Base-by-base conservation (phyloP, 352 stramenopile species). In the Pilasporangium apinafurcum region DNA sequence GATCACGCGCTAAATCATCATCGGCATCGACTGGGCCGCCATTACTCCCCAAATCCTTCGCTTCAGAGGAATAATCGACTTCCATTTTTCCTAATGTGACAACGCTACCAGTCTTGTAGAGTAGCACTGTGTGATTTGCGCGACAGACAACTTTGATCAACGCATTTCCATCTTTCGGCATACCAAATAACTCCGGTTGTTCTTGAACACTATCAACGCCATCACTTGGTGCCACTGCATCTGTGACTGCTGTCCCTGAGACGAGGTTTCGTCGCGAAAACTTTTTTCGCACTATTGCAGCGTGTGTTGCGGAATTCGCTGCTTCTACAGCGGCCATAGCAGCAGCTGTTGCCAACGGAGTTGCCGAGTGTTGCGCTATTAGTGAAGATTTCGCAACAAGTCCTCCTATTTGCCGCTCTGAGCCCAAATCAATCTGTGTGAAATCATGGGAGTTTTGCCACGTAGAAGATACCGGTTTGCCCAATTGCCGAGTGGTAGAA, bases 91-190 rank as follows among this genome's bases (percentile, higher is more conserved):
- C 73, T 2, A 83, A 42, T 20, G 44, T 31, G 9, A 71, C 28
- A 21, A 71, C 36, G 5, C 59, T 57, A 1, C 70, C 67, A 26
- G 65, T 68, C 37, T 77, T 57, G 30, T 78, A 74, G 12, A 86
- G 48, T 16, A 69, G 37, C n/a, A 68, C 37, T 0, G 62, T 82
- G 22, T 78, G 69, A 13, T 65, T 51, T 25, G 57, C 66, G 13
- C 62, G 52, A 18, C 55, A 51, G 20, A 57, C 50, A 7, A 83
- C 59, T 20, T 68, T 81, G 35, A 79, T 44, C 14, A 81, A 55
- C 2, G 51, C 45, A 25, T 51, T 35, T 6, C 46, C 36, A n/a
- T 65, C 60, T 18, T 53, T 51, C 9, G 26, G 35, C 3, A 37
- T 24, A 3, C 34, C 34, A 18, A n/a, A n/a, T n/a, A n/a, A n/a